These are phyloP conservation scores for Fomes fomentarius DNA, from an alignment of 1,284 basidiomycete genomes.

Conservation along the genomic window DNA sequence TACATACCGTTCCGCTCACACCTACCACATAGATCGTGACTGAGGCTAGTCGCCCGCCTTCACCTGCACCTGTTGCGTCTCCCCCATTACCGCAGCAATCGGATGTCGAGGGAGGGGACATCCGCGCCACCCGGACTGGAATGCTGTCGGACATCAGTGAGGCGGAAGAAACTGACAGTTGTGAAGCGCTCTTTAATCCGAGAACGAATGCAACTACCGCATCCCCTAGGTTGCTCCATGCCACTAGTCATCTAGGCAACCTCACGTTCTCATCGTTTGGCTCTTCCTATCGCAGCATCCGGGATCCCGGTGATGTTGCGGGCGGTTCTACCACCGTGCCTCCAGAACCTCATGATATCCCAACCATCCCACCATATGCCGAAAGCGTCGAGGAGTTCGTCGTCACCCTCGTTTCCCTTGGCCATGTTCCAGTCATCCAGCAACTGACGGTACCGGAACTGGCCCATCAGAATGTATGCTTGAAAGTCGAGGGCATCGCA, in stretches of 20 bases:
- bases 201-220: neutral
- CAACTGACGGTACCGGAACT: neutral
- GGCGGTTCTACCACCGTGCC: no score
- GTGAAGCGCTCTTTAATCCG: neutral
- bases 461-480: no score
- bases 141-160: slow-evolving; percentile 20
- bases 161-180: slow-evolving; percentile 8
- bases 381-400: neutral
- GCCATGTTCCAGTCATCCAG: neutral
- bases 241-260: neutral
- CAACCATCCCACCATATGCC: neutral
- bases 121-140: neutral
- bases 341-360: neutral
- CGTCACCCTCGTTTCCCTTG: neutral
- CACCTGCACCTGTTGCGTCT: neutral
- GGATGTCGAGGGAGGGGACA: neutral
- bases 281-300: slow-evolving; percentile 17
- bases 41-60: neutral
- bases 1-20: neutral
- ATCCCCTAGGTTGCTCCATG: neutral
- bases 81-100: neutral
- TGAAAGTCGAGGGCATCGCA: no score
- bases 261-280: slow-evolving; percentile 26
- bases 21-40: no score
- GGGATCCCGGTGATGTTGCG: neutral